These are phyloP conservation scores for Luzula sylvatica DNA, from an alignment of 176 grass and related monocot species.

Conservation along the genomic window DNA sequence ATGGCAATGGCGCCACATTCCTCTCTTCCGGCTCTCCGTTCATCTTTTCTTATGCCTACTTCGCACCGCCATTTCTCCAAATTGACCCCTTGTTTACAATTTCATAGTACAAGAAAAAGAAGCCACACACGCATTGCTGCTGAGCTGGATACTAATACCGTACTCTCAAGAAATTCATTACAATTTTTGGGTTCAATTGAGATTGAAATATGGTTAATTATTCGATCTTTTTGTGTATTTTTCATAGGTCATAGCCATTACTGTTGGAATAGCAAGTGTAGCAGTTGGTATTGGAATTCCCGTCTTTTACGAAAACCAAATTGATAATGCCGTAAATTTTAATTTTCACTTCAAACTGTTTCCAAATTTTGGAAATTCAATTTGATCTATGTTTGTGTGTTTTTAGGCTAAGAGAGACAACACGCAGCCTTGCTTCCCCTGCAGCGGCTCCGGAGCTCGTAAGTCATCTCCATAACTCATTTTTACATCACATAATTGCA, in stretches of 20 bases:
- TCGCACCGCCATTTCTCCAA: neutral
- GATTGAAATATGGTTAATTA: neutral
- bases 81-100: constrained; percentile 14
- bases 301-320: constrained; percentile 87
- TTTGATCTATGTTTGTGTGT: neutral
- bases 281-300: constrained; percentile 82
- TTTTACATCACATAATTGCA: neutral
- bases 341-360: neutral
- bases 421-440: constrained; percentile 88
- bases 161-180: constrained; percentile 3
- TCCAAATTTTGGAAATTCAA: neutral
- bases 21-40: constrained; percentile 31
- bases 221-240: neutral
- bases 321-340: constrained; percentile 77
- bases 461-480: constrained; percentile 3
- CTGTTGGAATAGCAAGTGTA: constrained; percentile 75
- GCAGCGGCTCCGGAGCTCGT: constrained; percentile 84
- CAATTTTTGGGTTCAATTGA: too few species aligned
- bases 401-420: constrained; percentile 90
- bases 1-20: constrained; percentile 46
- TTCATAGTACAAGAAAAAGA: neutral
- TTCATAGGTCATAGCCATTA: constrained; percentile 63
- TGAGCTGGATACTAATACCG: constrained; percentile 93
- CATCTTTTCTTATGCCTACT: constrained; percentile 35
- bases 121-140: constrained; percentile 49